phyloP scores from a whole-genome alignment of 208 protist species.

The Dictyostelium gargantuum region DNA sequence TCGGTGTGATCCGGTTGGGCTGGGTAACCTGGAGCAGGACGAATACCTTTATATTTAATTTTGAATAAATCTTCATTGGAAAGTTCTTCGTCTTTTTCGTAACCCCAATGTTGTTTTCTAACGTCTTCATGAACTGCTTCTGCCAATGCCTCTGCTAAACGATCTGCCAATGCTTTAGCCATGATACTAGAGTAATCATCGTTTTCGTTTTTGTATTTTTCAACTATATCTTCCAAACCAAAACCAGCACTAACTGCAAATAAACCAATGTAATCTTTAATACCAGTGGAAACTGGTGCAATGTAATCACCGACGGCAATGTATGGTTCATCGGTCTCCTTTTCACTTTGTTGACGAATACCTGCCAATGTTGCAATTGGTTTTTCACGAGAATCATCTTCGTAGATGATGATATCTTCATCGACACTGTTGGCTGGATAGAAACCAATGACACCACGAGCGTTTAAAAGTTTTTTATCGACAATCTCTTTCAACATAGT shows the following conservation, averaged over 20 bases:
- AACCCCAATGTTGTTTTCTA: conserved; percentile 93
- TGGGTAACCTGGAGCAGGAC: conserved; percentile 96
- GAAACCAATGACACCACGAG: conserved; percentile 88
- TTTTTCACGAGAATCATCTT: conserved; percentile 70
- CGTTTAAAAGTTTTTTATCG: conserved; percentile 87
- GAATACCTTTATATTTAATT: conserved; percentile 95
- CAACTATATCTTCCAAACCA: conserved; percentile 88
- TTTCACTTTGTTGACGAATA: conserved; percentile 94
- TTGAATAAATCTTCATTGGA: conserved; percentile 91
- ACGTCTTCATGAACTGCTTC: conserved; percentile 93
- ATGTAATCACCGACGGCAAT: conserved; percentile 94
- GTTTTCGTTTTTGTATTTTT: conserved; percentile 87
- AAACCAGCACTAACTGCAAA: conserved; percentile 92
- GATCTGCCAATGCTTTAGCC: conserved; percentile 90
- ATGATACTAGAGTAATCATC: conserved; percentile 95
- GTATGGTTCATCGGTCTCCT: conserved; percentile 91
- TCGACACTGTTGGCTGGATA: conserved; percentile 91
- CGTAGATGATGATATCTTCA: conserved; percentile 91
- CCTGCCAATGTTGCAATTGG: conserved; percentile 85
- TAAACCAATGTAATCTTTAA: conserved; percentile 92
- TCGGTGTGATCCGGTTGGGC: conserved; percentile 97
- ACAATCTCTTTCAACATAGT: conserved; percentile 90
- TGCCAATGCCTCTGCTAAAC: conserved; percentile 86
- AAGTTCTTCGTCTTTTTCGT: conserved; percentile 88
- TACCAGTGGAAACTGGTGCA: conserved; percentile 86